These are phyloP conservation scores for Populus trichocarpa DNA, from an alignment of 441 rosid genomes.

Conservation along the genomic window DNA sequence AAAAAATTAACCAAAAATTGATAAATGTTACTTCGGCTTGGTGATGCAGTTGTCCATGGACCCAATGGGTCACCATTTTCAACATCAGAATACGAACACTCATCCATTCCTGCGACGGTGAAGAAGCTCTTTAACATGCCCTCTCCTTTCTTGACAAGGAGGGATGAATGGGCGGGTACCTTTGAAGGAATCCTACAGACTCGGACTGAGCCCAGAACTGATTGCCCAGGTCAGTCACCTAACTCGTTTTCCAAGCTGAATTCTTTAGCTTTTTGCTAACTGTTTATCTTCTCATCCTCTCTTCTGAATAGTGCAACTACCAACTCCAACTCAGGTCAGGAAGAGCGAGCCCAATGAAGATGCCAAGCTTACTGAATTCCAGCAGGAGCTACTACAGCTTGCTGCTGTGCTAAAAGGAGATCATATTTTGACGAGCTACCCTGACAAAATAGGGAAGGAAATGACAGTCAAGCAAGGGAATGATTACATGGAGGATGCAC, in stretches of 20 bases:
- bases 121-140: conserved; percentile 54
- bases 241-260: not conserved
- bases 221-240: conserved; percentile 60
- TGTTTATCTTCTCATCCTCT: not conserved
- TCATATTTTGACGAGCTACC: conserved; percentile 42
- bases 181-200: conserved; percentile 59
- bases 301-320: conserved; percentile 36
- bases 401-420: conserved; percentile 80
- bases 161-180: conserved; percentile 90
- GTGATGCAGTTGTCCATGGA: conserved; percentile 71
- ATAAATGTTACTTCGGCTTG: not conserved
- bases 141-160: conserved; percentile 63
- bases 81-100: conserved; percentile 40
- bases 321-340: conserved; percentile 59
- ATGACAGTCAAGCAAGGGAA: conserved; percentile 79
- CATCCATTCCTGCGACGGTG: conserved; percentile 49
- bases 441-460: conserved; percentile 42
- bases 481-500: conserved; percentile 73
- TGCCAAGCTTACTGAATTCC: conserved; percentile 65
- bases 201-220: conserved; percentile 63
- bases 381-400: conserved; percentile 70
- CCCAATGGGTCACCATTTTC: conserved; percentile 61
- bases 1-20: not conserved
- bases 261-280: not conserved
- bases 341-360: conserved; percentile 52